Percentiles rank a stretch among this genome's conserved stretches.
These are phyloP conservation scores for Coniochaeta hoffmannii DNA, from an alignment of 2,329 filamentous ascomycete genomes.

Conservation along the genomic window DNA sequence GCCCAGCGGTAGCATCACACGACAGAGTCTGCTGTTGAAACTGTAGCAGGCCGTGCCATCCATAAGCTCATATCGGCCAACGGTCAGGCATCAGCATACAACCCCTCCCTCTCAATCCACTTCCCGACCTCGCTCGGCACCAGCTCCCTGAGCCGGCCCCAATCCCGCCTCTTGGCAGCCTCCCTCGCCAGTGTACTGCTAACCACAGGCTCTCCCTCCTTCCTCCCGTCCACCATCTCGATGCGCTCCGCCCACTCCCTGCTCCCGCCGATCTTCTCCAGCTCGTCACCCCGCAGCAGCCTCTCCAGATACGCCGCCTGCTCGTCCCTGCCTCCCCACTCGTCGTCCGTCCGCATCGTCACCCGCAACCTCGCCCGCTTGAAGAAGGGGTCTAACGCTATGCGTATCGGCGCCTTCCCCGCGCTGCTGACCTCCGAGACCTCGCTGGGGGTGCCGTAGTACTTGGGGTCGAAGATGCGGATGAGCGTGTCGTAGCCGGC, in stretches of 20 bases:
- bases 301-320: slow-evolving; percentile 47
- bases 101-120: slow-evolving; percentile 47
- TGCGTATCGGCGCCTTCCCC: slow-evolving; percentile 34
- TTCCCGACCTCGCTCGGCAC: slow-evolving; percentile 48
- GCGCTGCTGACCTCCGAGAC: neutral
- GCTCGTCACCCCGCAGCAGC: slow-evolving; percentile 34
- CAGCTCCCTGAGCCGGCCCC: slow-evolving; percentile 38
- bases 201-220: slow-evolving; percentile 33
- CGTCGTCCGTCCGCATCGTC: slow-evolving; percentile 52
- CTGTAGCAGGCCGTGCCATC: no score
- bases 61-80: no score
- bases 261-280: slow-evolving; percentile 46
- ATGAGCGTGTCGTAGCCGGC: slow-evolving; percentile 71
- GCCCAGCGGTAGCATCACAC: no score
- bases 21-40: no score
- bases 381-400: slow-evolving; percentile 57
- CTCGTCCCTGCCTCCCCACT: slow-evolving; percentile 49
- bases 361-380: slow-evolving; percentile 53
- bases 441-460: slow-evolving; percentile 41
- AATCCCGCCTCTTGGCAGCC: slow-evolving; percentile 40
- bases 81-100: slow-evolving; percentile 39
- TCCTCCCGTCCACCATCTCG: slow-evolving; percentile 45
- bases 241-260: slow-evolving; percentile 53
- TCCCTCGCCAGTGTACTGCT: slow-evolving; percentile 59
- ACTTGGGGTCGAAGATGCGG: slow-evolving; percentile 65